Evolutionary conservation across 2,329 filamentous ascomycete species (phyloP).

Genomic region (Talaromyces albobiverticillius): DNA sequence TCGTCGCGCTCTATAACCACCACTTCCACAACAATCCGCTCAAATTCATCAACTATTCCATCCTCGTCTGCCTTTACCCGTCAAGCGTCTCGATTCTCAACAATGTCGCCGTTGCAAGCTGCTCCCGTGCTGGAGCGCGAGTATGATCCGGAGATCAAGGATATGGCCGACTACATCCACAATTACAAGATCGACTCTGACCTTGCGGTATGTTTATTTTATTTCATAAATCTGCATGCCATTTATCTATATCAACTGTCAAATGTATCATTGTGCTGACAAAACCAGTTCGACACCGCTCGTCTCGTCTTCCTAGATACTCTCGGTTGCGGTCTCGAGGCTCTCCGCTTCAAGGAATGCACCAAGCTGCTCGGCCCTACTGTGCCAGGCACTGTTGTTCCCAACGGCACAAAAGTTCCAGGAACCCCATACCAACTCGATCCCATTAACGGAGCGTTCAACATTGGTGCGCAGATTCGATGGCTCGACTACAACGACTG

Average conservation of each 20-base stretch:
- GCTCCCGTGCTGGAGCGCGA: slow-evolving; percentile 44
- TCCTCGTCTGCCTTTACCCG: not conserved
- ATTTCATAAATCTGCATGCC: too few species aligned
- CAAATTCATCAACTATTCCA: not conserved
- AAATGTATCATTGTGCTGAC: not conserved
- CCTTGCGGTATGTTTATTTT: slow-evolving; percentile 79
- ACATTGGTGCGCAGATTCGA: slow-evolving; percentile 97
- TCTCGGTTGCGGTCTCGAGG: slow-evolving; percentile 93
- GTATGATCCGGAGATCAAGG: slow-evolving; percentile 89
- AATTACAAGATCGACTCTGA: slow-evolving; percentile 88
- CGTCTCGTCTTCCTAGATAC: slow-evolving; percentile 97
- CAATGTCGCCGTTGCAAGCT: slow-evolving; percentile 39
- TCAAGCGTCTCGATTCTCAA: slow-evolving; percentile 37
- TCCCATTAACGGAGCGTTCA: slow-evolving; percentile 94
- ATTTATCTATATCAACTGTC: not conserved
- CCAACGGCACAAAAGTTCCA: slow-evolving; percentile 85
- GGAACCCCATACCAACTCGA: slow-evolving; percentile 94
- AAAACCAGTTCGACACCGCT: slow-evolving; percentile 77
- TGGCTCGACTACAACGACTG: slow-evolving; percentile 99
- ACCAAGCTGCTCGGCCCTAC: slow-evolving; percentile 89
- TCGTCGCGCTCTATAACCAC: slow-evolving; percentile 28
- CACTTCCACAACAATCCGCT: slow-evolving; percentile 19
- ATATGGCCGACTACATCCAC: slow-evolving; percentile 94
- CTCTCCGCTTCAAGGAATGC: slow-evolving; percentile 92
- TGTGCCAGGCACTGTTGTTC: slow-evolving; percentile 85